These are phyloP conservation scores for Geotrichum reessii DNA, from an alignment of 1,139 yeast genomes.

Conservation along the genomic window DNA sequence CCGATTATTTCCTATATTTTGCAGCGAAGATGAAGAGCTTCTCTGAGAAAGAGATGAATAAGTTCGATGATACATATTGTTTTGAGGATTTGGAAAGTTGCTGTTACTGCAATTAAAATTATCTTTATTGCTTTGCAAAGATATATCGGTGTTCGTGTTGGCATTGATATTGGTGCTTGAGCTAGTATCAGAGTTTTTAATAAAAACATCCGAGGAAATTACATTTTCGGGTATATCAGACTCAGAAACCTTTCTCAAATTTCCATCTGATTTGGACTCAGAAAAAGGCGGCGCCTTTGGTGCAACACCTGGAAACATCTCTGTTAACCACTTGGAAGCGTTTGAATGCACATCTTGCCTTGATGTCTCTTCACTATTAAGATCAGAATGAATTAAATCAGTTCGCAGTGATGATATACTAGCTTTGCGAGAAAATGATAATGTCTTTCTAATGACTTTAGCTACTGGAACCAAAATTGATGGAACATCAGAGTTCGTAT, in stretches of 20 bases:
- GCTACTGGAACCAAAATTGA: neutral
- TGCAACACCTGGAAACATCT: slow-evolving; percentile 3
- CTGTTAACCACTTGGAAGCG: neutral
- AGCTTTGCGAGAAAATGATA: neutral
- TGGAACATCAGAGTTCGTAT: neutral
- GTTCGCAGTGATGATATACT: neutral
- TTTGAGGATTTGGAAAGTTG: neutral
- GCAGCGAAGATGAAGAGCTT: neutral
- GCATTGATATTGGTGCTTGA: neutral
- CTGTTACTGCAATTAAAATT: neutral
- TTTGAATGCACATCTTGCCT: neutral
- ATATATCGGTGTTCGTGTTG: neutral
- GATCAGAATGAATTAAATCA: neutral
- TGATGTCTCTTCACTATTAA: neutral
- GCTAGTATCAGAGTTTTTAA: neutral
- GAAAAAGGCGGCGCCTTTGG: neutral
- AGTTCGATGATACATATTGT: neutral
- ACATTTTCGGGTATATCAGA: neutral
- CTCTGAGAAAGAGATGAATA: neutral
- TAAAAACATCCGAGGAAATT: neutral
- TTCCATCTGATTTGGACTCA: neutral
- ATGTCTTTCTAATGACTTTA: neutral
- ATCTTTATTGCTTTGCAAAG: neutral
- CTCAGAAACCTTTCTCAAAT: neutral
- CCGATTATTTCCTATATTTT: neutral